Conservation (phyloP, 1,284 basidiomycete genomes). For the Ustilago nuda region DNA sequence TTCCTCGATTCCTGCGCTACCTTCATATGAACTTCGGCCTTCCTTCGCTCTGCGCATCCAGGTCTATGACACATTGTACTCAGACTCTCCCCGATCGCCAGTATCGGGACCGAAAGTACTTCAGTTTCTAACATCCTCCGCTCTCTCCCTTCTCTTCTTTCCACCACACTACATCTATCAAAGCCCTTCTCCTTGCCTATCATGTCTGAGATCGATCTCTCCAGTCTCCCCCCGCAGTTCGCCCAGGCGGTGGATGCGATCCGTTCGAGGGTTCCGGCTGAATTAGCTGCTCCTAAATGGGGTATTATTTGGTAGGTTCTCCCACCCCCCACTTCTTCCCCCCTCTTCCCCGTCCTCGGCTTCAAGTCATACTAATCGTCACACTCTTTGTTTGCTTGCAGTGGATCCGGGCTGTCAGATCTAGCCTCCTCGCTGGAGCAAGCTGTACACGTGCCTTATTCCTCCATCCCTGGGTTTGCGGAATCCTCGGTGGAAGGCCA, state of each 20-base stretch:
- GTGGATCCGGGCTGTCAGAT: constrained; percentile 54
- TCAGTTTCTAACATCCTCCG: too few species aligned
- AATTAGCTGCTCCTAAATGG: constrained; percentile 51
- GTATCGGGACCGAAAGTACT: too few species aligned
- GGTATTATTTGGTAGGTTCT: constrained; percentile 57
- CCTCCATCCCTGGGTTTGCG: constrained; percentile 53
- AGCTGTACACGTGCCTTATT: constrained; percentile 51
- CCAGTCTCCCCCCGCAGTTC: constrained; percentile 43
- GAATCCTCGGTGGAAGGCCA: constrained; percentile 77
- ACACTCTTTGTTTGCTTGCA: constrained; percentile 5
- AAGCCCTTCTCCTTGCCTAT: neutral
- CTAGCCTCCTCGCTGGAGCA: constrained; percentile 39
- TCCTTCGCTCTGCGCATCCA: too few species aligned
- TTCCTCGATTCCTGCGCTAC: too few species aligned
- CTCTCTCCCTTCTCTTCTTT: neutral
- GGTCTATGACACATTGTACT: too few species aligned
- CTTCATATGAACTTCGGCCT: too few species aligned
- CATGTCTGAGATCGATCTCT: constrained; percentile 10
- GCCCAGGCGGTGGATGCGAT: constrained; percentile 47
- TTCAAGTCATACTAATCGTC: neutral
- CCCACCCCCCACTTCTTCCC: neutral
- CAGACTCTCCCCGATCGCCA: too few species aligned
- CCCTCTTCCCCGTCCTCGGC: neutral
- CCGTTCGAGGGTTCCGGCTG: constrained; percentile 22
- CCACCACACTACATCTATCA: neutral